Conservation (phyloP, 345 rosid genomes). For the Boechera divaricarpa region DNA sequence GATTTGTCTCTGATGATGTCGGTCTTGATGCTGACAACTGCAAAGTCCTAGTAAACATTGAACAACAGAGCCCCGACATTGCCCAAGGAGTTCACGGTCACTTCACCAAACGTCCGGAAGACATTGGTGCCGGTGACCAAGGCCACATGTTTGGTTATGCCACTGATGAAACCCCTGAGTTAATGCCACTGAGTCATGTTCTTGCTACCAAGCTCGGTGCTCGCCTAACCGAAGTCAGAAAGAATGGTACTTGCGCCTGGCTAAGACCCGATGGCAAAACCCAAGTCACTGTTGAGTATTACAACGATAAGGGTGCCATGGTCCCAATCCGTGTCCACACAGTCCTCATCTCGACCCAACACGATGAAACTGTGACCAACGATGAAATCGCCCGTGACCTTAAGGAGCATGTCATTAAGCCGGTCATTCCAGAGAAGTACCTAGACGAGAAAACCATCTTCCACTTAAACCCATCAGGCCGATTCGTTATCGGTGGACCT, state of each 20-base stretch:
- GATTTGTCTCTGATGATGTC: slow-evolving; percentile 43
- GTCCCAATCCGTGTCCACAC: slow-evolving; percentile 47
- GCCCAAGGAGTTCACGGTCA: slow-evolving; percentile 48
- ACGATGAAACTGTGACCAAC: slow-evolving; percentile 45
- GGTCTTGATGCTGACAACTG: slow-evolving; percentile 46
- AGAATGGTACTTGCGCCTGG: slow-evolving; percentile 47
- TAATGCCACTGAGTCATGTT: slow-evolving; percentile 44
- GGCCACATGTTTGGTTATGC: slow-evolving; percentile 49
- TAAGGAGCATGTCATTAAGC: slow-evolving; percentile 45
- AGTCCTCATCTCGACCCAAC: slow-evolving; percentile 42
- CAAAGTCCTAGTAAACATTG: slow-evolving; percentile 45
- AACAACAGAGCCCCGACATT: slow-evolving; percentile 74
- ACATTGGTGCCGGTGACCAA: slow-evolving; percentile 47
- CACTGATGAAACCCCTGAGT: slow-evolving; percentile 48
- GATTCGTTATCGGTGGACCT: slow-evolving; percentile 45
- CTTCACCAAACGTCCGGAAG: slow-evolving; percentile 45
- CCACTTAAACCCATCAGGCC: slow-evolving; percentile 45
- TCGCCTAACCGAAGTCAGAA: slow-evolving; percentile 41
- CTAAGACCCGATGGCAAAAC: slow-evolving; percentile 45
- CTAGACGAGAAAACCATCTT: slow-evolving; percentile 47
- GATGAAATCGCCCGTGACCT: slow-evolving; percentile 46
- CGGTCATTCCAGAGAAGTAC: slow-evolving; percentile 46
- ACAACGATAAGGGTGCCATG: slow-evolving; percentile 46
- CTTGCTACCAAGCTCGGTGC: slow-evolving; percentile 47
- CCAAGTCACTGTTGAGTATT: slow-evolving; percentile 47